Conservation (phyloP, 2,329 filamentous ascomycete species). For the Lasiodiplodia sp. region DNA sequence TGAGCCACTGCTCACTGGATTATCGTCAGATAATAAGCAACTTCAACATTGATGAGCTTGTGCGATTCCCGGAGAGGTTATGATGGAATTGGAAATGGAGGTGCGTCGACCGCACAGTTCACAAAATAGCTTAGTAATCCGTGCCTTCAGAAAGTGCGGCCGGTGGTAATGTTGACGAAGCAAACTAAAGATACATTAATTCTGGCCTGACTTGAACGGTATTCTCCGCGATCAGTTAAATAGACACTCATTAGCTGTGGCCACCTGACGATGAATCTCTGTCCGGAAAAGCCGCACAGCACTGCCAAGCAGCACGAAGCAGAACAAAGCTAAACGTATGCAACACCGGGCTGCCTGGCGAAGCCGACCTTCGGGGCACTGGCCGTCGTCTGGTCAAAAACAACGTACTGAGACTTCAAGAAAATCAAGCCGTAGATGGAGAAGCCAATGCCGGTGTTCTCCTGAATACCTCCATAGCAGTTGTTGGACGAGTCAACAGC, state of each 20-base stretch:
- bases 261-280: background rate
- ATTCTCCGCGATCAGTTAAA: background rate
- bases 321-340: background rate
- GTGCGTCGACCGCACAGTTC: no score
- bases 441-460: slow-evolving; percentile 62
- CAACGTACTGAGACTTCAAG: slow-evolving; percentile 77
- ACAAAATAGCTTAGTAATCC: no score
- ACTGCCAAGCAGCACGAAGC: background rate
- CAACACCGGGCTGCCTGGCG: slow-evolving; percentile 19
- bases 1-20: no score
- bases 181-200: background rate
- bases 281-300: background rate
- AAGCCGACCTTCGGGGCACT: slow-evolving; percentile 49
- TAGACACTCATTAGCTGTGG: background rate
- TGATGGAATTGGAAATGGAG: no score
- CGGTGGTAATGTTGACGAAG: no score
- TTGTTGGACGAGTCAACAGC: slow-evolving; percentile 47
- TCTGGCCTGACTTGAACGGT: background rate
- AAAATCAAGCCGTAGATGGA: slow-evolving; percentile 81
- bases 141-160: no score
- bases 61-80: no score
- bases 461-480: slow-evolving; percentile 82
- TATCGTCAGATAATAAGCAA: no score
- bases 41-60: no score
- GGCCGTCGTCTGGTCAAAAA: slow-evolving; percentile 66